Base-by-base conservation (phyloP, 352 stramenopile genomes). In the Phytophthora fragariae region DNA sequence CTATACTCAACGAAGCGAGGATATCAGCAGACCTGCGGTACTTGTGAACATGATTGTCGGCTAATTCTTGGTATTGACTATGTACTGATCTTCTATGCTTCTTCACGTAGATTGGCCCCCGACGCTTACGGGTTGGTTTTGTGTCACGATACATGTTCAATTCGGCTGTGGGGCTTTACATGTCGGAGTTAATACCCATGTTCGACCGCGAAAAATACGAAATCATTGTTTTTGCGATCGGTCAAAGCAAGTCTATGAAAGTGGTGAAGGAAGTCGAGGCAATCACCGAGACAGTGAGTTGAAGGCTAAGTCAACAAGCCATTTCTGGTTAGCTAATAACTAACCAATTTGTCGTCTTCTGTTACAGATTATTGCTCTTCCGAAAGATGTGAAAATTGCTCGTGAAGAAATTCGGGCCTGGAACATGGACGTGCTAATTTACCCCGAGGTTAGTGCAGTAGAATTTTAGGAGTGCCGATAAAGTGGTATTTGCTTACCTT, bases 351-450 rank as follows among this genome's bases (percentile, higher is more conserved):
- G 24, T 21, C 17, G 14, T n/a, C 11, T 19, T 15, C 5, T 50
- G 44, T 29, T 27, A 41, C 58, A 94, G 85, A 72, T 95, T 3
- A 63, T 87, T 35, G 72, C 73, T 15, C 76, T 95, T 29, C 84
- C 88, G 1, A 78, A 80, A 56, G 82, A 92, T 57, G 19, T 91
- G 6, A 54, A 64, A 6, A 62, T 81, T 44, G 84, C 70, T 8
- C 75, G 83, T 14, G 70, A 81, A 21, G 82, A 92, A 62, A 88
- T 95, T 66, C 67, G 54, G 0, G 73, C 82, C 0, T 84, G 78
- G 49, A 31, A 86, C 4, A 31, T 91, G n/a, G 86, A 95, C 64
- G 49, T 95, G 12, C 68, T 95, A 11, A 80, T 95, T 35, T 95
- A 86, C 49, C 85, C 87, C 56, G 85, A 92, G 82, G 87, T 94